A percentile compares a stretch with the other conserved stretches of the same genome.
Evolutionary conservation across 768 basidiomycete species (phyloP).

Genomic region (Leccinellum albellum): DNA sequence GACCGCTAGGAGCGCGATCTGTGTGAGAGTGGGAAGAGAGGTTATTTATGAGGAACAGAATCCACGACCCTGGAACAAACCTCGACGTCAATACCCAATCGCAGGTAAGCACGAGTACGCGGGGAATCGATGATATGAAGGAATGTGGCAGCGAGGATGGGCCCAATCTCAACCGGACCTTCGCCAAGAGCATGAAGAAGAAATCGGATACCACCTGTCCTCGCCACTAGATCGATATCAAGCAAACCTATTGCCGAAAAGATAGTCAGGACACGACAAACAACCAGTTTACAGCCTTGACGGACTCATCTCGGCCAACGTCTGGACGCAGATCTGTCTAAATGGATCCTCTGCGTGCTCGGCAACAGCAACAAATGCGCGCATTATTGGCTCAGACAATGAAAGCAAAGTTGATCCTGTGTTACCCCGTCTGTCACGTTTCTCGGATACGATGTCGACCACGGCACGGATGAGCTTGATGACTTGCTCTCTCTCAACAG

Average conservation of each 20-base stretch:
- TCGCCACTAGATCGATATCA: conserved; percentile 77
- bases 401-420: conserved; percentile 47
- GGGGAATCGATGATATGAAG: conserved; percentile 85
- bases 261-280: conserved; percentile 6
- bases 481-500: conserved; percentile 86
- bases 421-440: conserved; percentile 39
- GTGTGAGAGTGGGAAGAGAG: not conserved
- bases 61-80: conserved; percentile 37
- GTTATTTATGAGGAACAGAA: not conserved
- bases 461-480: conserved; percentile 85
- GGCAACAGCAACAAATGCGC: conserved; percentile 88
- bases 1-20: conserved; percentile 85
- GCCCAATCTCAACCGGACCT: conserved; percentile 78
- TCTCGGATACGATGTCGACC: conserved; percentile 69
- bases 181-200: conserved; percentile 87
- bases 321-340: conserved; percentile 76
- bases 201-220: conserved; percentile 81
- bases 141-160: conserved; percentile 75
- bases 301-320: conserved; percentile 85
- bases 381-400: conserved; percentile 72
- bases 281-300: conserved; percentile 8
- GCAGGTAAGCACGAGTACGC: conserved; percentile 69
- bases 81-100: conserved; percentile 86
- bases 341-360: conserved; percentile 92
- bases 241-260: conserved; percentile 60